Evolutionary conservation across 768 basidiomycete genomes (phyloP).

Genomic region (Dacryopinax spathularia): DNA sequence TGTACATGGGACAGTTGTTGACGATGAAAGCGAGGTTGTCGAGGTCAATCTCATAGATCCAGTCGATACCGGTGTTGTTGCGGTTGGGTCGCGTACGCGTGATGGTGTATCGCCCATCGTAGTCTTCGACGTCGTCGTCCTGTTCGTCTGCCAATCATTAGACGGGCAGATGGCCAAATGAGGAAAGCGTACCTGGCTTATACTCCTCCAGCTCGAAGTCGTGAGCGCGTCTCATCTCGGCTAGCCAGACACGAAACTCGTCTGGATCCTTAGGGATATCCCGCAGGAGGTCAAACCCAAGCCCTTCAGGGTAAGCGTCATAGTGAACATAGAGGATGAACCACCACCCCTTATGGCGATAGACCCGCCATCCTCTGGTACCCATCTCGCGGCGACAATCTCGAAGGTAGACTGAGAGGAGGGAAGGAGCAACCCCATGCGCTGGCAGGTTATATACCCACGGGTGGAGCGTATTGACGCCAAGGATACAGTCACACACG

Average conservation of each 20-base stretch:
- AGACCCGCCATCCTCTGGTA: not conserved
- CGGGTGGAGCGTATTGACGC: no score
- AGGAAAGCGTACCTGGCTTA: not conserved
- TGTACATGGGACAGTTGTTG: constrained; percentile 7
- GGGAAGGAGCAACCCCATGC: not conserved
- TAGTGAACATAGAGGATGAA: constrained; percentile 14
- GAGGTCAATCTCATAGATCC: constrained; percentile 22
- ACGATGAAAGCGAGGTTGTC: constrained; percentile 21
- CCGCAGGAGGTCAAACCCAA: constrained; percentile 16
- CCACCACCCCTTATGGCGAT: constrained; percentile 25
- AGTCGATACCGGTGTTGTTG: constrained; percentile 19
- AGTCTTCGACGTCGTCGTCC: not conserved
- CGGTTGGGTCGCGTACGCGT: constrained; percentile 5
- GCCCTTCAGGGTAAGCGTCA: constrained; percentile 17
- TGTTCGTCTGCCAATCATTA: no score
- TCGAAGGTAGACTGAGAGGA: not conserved
- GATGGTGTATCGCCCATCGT: not conserved
- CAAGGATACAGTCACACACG: no score
- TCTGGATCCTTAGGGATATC: constrained; percentile 13
- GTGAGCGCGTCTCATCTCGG: constrained; percentile 6
- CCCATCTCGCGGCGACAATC: not conserved
- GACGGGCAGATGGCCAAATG: no score
- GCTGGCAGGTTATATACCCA: no score
- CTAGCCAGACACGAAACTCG: constrained; percentile 14
- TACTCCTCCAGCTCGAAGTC: constrained; percentile 9